Evolutionary conservation across 148 eudicot genomes (phyloP), one percentile per base, ranked within the genome.

Genomic region (Talinum fruticosum): DNA sequence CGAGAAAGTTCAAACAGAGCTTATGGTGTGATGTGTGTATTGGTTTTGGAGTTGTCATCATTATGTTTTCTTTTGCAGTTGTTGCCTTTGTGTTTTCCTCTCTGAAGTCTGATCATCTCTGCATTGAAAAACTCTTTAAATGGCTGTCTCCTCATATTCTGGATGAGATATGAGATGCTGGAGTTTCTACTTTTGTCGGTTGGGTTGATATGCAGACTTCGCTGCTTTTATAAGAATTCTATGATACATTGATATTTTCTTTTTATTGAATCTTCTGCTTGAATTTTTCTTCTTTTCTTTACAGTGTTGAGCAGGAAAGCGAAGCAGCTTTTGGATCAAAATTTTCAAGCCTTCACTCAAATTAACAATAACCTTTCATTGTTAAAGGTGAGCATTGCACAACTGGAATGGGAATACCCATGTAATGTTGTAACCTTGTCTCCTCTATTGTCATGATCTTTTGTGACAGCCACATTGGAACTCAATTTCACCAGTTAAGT

Each of bases 271-370:
- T 74, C 53, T 67, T 15, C 3, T 72, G 70, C 37, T 44, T 73
- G 53, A 37, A 24, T 53, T 75, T 79, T 77, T 38, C 44, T 8
- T 54, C 73, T 38, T 75, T 47, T 77, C 66, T 71, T 73, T 30
- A 62, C 89, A 90, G 94, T 82, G 74, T 81, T 86, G 77, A 79
- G 85, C 80, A 83, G 90, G 77, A 85, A 79, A 76, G 76, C 88
- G 51, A 87, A 84, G 82, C 90, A 86, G 72, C 90, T 89, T 72
- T 75, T 92, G 87, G 90, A 90, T 76, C 91, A 88, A 79, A 91
- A 91, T 71, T 45, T 73, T 72, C 86, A 87, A 78, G 84, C 83
- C 70, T 82, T 91, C 51, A 75, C 79, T 78, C 87, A 86, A 75
- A 89, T 91, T 66, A 81, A 87, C 66, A 84, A 72, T 72, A 91